Evolutionary conservation across 768 basidiomycete species (phyloP), one percentile per base, ranked within the genome.

Genomic region (Mycena kentingensis): DNA sequence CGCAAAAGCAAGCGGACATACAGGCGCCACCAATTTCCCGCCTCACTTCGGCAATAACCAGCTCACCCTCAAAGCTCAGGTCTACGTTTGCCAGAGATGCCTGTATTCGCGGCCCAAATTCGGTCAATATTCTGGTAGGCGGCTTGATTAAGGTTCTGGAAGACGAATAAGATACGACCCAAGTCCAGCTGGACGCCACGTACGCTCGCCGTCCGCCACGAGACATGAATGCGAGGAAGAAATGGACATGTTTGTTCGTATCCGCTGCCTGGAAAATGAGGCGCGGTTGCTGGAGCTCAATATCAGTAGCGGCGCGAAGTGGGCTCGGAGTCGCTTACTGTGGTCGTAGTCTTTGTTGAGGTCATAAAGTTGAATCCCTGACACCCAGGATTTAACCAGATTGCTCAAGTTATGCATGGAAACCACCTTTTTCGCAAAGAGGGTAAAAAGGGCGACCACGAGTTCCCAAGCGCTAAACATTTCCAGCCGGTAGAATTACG

Each of bases 341-440:
- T 58, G 54, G 77, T 77, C 28, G 78, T 79, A 6, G 78, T 75
- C 58, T 82, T 83, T 28, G 82, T 73, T n/a, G 79, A 74, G 22
- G 88, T 80, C 59, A 83, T 72, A 57, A 86, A 89, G n/a, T 79
- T 71, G 61, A 83, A 90, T 31, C 88, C 88, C 88, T 90, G 60
- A 22, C 38, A 27, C n/a, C n/a, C n/a, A 42, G 34, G n/a, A 39
- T 39, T 58, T 36, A 25, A 44, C 57, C 21, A 50, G 43, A 19
- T 38, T 25, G 51, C 51, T 54, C 60, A 52, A 55, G 46, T 36
- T 29, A 44, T 54, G 32, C 41, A 22, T 55, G 7, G 25, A 53
- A 11, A 43, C 51, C 61, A 88, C 88, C 61, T 82, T 74, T 51
- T 73, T 68, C 41, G 82, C 77, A 59, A 90, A 81, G 26, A 85